phyloP scores from a whole-genome alignment of 73 alveolate genomes.

The Paramecium biaurelia region DNA sequence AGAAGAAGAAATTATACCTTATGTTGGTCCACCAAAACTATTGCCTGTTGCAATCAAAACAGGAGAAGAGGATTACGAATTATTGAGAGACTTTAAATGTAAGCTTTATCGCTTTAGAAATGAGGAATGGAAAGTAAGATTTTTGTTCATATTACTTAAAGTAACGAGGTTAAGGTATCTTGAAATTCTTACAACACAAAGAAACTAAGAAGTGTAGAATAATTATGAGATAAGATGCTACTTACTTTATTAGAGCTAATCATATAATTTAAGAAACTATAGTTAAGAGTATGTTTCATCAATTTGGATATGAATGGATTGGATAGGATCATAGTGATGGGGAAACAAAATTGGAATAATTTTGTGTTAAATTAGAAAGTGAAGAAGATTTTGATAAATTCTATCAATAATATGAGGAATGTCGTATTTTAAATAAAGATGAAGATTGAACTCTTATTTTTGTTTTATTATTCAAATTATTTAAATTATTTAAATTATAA shows the following conservation, averaged over 20 bases:
- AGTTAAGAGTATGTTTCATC: neutral
- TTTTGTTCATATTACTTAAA: neutral
- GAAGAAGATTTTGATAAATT: conserved; percentile 77
- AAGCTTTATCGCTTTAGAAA: conserved; percentile 82
- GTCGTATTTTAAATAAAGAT: neutral
- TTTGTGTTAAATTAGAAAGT: conserved; percentile 62
- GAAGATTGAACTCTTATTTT: neutral
- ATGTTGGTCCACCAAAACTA: conserved; percentile 42
- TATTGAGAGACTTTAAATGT: conserved; percentile 69
- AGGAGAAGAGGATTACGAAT: conserved; percentile 85
- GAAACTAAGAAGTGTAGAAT: conserved; percentile 76
- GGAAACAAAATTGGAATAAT: neutral
- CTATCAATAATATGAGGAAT: conserved; percentile 32
- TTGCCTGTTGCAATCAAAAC: conserved; percentile 44
- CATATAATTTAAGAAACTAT: neutral
- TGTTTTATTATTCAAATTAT: neutral
- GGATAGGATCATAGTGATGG: neutral
- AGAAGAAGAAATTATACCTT: conserved; percentile 43
- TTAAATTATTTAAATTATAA: neutral
- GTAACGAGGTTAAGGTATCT: conserved; percentile 85
- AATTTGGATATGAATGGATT: neutral
- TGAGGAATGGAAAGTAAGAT: conserved; percentile 82
- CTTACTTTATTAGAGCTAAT: neutral
- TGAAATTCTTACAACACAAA: conserved; percentile 85
- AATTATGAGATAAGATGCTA: conserved; percentile 79